These are phyloP conservation scores for Lycium ferocissimum DNA, from an alignment of 257 asterid genomes.

Conservation along the genomic window DNA sequence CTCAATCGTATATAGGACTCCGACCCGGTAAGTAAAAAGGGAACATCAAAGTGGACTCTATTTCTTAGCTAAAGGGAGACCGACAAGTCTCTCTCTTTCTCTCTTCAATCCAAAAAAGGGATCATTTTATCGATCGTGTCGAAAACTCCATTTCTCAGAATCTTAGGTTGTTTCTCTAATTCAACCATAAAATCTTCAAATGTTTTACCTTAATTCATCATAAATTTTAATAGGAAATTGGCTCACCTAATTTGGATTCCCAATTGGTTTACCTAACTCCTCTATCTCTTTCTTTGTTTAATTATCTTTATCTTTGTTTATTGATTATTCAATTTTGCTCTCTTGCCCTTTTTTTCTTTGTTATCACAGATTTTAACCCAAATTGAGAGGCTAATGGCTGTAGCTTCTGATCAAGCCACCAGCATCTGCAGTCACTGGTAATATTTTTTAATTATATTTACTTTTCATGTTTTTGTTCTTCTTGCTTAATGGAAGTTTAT, in stretches of 20 bases:
- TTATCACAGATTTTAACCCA: constrained; percentile 11
- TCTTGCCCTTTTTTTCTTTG: neutral
- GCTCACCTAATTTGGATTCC: constrained; percentile 27
- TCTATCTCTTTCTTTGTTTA: neutral
- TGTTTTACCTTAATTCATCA: neutral
- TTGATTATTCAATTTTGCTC: neutral
- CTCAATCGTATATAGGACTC: neutral
- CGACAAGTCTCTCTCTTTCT: neutral
- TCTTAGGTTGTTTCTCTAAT: constrained; percentile 27
- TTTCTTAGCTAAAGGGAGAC: constrained; percentile 23
- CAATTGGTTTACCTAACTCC: constrained; percentile 24
- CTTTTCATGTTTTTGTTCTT: neutral
- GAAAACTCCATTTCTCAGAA: constrained; percentile 14
- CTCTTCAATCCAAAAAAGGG: neutral
- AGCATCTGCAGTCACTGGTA: constrained; percentile 90
- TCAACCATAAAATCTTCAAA: constrained; percentile 4
- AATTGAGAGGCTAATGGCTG: constrained; percentile 52
- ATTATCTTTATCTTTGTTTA: neutral
- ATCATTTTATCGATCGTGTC: constrained; percentile 14
- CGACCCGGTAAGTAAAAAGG: neutral
- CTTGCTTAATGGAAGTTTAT: neutral
- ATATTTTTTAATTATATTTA: neutral
- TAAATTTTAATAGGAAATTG: neutral
- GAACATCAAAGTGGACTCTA: constrained; percentile 10
- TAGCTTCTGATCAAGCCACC: constrained; percentile 68